These are phyloP conservation scores for Pseudopyricularia cyperi DNA, from an alignment of 2,329 filamentous ascomycete species.

Conservation along the genomic window DNA sequence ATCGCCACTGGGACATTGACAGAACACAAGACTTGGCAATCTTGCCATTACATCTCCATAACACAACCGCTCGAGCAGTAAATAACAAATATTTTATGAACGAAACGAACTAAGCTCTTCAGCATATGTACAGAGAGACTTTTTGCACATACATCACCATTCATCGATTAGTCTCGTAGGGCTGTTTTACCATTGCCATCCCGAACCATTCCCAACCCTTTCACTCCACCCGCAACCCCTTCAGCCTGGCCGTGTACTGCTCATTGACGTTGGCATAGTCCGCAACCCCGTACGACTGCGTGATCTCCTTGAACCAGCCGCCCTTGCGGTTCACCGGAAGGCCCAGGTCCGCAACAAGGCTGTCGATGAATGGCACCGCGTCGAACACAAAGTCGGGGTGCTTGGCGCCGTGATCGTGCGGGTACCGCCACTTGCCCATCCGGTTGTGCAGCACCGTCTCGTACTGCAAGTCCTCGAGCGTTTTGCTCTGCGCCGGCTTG, in stretches of 20 bases:
- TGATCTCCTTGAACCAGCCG: conserved; percentile 36
- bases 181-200: no score
- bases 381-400: conserved; percentile 67
- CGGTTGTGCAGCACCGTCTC: conserved; percentile 52
- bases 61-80: no score
- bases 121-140: no score
- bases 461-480: conserved; percentile 28
- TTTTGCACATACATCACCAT: no score
- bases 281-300: conserved; percentile 41
- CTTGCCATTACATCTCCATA: no score
- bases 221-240: background rate
- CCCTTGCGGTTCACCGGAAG: conserved; percentile 43
- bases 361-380: conserved; percentile 58
- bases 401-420: conserved; percentile 48
- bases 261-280: conserved; percentile 42
- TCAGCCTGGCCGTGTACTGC: conserved; percentile 28
- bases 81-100: no score
- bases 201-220: no score
- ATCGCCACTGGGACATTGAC: no score
- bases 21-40: no score
- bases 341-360: conserved; percentile 53
- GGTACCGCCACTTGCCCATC: conserved; percentile 59
- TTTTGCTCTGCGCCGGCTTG: conserved; percentile 14
- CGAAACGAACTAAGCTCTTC: no score
- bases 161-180: no score